A percentile compares a stretch with the other conserved stretches of the same genome.
Evolutionary conservation across 495 filamentous ascomycete species (phyloP).

Genomic region (Amphirosellinia nigrospora): DNA sequence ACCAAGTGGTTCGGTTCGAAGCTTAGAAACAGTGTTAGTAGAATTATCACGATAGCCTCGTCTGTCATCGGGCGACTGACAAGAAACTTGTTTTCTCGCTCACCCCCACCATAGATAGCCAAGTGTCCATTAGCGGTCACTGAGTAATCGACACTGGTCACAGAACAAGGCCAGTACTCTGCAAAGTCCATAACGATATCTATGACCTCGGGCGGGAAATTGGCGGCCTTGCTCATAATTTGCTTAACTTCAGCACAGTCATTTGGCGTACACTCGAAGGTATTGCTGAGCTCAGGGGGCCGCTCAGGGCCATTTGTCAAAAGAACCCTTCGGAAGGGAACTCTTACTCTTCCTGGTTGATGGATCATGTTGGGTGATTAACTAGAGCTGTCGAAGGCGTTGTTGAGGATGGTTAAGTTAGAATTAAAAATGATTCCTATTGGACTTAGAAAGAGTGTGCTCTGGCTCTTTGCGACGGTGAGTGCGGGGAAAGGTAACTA

Average conservation of each 20-base stretch:
- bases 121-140: conserved; percentile 15
- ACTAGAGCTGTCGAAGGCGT: background rate
- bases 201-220: conserved; percentile 67
- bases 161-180: conserved; percentile 72
- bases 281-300: conserved; percentile 19
- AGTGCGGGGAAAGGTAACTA: background rate
- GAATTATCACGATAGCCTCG: background rate
- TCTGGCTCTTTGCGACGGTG: background rate
- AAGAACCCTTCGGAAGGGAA: conserved; percentile 27
- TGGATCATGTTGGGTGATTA: conserved; percentile 29
- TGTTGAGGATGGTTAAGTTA: conserved; percentile 6
- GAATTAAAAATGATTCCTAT: conserved; percentile 13
- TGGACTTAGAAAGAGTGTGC: background rate
- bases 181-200: conserved; percentile 70
- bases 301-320: conserved; percentile 17
- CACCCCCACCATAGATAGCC: conserved; percentile 25
- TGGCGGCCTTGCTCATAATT: conserved; percentile 46
- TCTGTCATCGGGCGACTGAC: conserved; percentile 34
- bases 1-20: conserved; percentile 51
- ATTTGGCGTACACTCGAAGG: conserved; percentile 41
- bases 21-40: conserved; percentile 34
- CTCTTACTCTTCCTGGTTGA: conserved; percentile 28
- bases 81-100: conserved; percentile 44
- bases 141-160: conserved; percentile 36
- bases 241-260: conserved; percentile 56